Percentiles rank a stretch among this genome's conserved stretches.
phyloP scores from a whole-genome alignment of 495 filamentous ascomycete species.

The Friedmanniomyces simplex region DNA sequence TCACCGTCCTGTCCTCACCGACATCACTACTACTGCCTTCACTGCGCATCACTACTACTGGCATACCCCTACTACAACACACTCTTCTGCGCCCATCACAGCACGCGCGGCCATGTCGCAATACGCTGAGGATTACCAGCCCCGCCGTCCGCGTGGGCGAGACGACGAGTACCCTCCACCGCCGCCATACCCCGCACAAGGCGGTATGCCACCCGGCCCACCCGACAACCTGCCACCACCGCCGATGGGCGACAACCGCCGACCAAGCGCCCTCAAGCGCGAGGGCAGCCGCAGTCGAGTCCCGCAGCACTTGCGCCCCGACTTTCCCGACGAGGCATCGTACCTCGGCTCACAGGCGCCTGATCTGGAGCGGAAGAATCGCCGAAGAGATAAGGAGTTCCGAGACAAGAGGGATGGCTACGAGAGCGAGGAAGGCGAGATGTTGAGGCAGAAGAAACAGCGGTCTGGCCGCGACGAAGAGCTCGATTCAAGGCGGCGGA shows the following conservation, averaged over 20 bases:
- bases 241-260: conserved; percentile 16
- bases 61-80: neutral
- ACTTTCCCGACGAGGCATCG: conserved; percentile 22
- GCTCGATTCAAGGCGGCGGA: neutral
- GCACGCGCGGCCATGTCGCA: neutral
- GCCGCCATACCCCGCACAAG: neutral
- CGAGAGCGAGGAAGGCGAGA: conserved; percentile 24
- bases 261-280: conserved; percentile 16
- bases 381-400: conserved; percentile 17
- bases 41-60: neutral
- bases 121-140: conserved; percentile 1
- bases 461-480: neutral
- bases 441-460: conserved; percentile 1
- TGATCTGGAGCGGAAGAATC: conserved; percentile 21
- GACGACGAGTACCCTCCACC: conserved; percentile 3
- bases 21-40: neutral
- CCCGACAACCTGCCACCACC: conserved; percentile 14
- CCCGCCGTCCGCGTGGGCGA: neutral
- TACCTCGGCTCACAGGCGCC: conserved; percentile 21
- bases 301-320: conserved; percentile 9
- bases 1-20: too few species aligned
- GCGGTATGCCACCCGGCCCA: neutral
- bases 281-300: conserved; percentile 16
- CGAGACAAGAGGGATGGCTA: conserved; percentile 24
- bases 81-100: too few species aligned